Conservation (phyloP, 805 yeast species). For the Pichia kluyveri region DNA sequence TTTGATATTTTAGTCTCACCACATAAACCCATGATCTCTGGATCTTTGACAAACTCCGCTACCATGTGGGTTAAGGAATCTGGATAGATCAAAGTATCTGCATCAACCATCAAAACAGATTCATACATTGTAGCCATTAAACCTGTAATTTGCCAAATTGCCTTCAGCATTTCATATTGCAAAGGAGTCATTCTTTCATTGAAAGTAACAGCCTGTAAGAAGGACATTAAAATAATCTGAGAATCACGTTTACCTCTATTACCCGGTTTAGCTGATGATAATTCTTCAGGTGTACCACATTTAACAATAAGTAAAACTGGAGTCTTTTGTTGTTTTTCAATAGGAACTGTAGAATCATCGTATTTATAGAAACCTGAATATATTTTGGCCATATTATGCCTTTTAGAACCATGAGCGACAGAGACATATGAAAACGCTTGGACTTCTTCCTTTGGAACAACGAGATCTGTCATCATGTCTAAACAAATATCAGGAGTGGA, state of each 20-base stretch:
- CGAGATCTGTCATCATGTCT: constrained; percentile 77
- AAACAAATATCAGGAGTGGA: constrained; percentile 88
- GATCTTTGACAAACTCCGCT: constrained; percentile 83
- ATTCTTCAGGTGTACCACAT: constrained; percentile 82
- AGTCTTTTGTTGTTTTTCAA: constrained; percentile 75
- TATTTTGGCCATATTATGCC: constrained; percentile 97
- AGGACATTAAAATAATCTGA: constrained; percentile 84
- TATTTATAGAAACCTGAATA: constrained; percentile 92
- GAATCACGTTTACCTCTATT: constrained; percentile 96
- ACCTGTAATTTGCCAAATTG: constrained; percentile 79
- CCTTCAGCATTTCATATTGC: constrained; percentile 67
- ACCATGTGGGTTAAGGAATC: constrained; percentile 85
- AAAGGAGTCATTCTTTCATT: constrained; percentile 92
- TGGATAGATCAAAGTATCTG: constrained; percentile 83
- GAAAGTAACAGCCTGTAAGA: constrained; percentile 77
- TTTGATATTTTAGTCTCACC: constrained; percentile 92
- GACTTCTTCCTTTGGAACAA: constrained; percentile 65
- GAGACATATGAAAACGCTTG: constrained; percentile 85
- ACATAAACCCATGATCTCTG: constrained; percentile 83
- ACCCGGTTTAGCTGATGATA: constrained; percentile 68
- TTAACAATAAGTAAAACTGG: constrained; percentile 75
- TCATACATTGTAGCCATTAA: constrained; percentile 79
- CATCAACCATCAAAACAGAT: constrained; percentile 84
- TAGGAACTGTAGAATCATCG: constrained; percentile 63
- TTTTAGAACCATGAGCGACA: constrained; percentile 86